These are phyloP conservation scores for Termitomyces sp. DNA, from an alignment of 768 basidiomycete genomes.

Conservation along the genomic window DNA sequence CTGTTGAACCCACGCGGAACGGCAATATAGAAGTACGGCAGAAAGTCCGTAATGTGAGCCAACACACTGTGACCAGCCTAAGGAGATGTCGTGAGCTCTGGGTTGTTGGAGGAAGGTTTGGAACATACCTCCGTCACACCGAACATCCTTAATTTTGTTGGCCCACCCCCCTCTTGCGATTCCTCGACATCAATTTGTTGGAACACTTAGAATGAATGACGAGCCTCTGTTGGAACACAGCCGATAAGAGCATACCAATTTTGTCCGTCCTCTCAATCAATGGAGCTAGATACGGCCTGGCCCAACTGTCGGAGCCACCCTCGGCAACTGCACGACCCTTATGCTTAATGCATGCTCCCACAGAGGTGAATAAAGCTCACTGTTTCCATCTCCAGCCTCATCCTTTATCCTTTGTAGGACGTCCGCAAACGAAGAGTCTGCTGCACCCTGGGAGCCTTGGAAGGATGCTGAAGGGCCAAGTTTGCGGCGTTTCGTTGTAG, in stretches of 20 bases:
- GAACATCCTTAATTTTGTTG: constrained; percentile 62
- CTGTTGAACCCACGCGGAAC: constrained; percentile 78
- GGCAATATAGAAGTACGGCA: constrained; percentile 91
- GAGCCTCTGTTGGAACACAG: background rate
- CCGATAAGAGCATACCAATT: constrained; percentile 46
- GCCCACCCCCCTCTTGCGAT: constrained; percentile 37
- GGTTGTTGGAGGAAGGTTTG: background rate
- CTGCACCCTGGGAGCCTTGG: constrained; percentile 30
- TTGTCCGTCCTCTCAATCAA: constrained; percentile 58
- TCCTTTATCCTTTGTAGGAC: constrained; percentile 58
- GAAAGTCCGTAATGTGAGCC: constrained; percentile 73
- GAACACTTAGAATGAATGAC: constrained; percentile 51
- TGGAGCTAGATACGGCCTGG: constrained; percentile 49
- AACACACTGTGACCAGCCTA: constrained; percentile 88
- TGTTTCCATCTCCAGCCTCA: constrained; percentile 36
- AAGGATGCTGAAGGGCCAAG: constrained; percentile 33
- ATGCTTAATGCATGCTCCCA: background rate
- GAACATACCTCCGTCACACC: constrained; percentile 78
- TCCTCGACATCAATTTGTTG: constrained; percentile 95
- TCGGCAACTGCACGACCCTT: constrained; percentile 48
- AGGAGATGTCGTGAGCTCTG: background rate
- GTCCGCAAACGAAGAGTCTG: constrained; percentile 53
- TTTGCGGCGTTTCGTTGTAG: constrained; percentile 51
- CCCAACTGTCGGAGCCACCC: constrained; percentile 75
- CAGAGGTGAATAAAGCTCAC: constrained; percentile 24